These are phyloP conservation scores for Debaryomyces nepalensis DNA, from an alignment of 1,139 yeast species.

Conservation along the genomic window DNA sequence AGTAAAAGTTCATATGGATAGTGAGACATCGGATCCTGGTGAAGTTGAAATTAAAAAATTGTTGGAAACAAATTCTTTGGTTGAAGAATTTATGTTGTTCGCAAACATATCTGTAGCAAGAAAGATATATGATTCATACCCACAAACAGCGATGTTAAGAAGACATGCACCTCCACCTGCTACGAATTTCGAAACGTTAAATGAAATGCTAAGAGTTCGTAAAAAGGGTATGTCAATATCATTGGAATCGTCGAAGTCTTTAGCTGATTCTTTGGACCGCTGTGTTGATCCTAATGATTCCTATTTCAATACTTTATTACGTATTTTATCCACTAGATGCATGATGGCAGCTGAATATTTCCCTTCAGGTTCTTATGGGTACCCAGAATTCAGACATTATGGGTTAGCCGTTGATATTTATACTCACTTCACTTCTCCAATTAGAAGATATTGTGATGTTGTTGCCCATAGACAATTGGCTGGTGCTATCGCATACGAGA, in stretches of 20 bases:
- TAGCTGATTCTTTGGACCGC: constrained; percentile 92
- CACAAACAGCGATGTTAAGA: constrained; percentile 98
- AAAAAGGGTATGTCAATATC: constrained; percentile 76
- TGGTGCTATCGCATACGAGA: constrained; percentile 94
- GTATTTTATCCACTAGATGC: constrained; percentile 98
- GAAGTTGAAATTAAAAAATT: constrained; percentile 91
- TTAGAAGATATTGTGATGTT: constrained; percentile 96
- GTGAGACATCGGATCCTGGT: constrained; percentile 95
- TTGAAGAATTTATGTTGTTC: constrained; percentile 97
- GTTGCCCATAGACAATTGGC: constrained; percentile 97
- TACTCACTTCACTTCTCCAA: constrained; percentile 98
- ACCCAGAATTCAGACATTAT: constrained; percentile 94
- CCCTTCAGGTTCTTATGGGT: constrained; percentile 89
- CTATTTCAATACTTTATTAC: constrained; percentile 88
- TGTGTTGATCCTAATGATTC: constrained; percentile 83
- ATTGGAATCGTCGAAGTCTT: constrained; percentile 82
- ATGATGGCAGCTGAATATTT: constrained; percentile 99
- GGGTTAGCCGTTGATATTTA: constrained; percentile 97
- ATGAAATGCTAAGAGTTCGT: constrained; percentile 86
- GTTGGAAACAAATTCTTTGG: constrained; percentile 90
- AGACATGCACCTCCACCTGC: constrained; percentile 97
- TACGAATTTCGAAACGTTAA: constrained; percentile 84
- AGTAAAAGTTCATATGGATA: constrained; percentile 95
- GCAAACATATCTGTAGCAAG: constrained; percentile 97
- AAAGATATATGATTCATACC: constrained; percentile 88